Percentiles rank a stretch among this genome's conserved stretches.
These are phyloP conservation scores for Kregervanrija fluxuum DNA, from an alignment of 805 yeast genomes.

Conservation along the genomic window DNA sequence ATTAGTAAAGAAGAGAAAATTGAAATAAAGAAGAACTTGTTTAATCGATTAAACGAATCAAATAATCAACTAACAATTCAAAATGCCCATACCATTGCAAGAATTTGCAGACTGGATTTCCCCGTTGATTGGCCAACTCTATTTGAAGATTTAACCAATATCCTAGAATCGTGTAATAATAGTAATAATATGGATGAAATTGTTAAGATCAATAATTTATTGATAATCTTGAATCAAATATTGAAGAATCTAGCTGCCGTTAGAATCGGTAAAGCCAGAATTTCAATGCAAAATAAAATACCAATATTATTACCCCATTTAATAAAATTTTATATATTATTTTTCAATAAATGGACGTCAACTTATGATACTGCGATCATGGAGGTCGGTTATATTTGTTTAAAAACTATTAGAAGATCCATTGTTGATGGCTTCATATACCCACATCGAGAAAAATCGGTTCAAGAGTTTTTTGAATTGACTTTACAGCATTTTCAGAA, in stretches of 20 bases:
- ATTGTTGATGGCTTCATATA: slow-evolving; percentile 70
- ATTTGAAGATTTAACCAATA: slow-evolving; percentile 53
- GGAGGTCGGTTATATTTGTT: slow-evolving; percentile 70
- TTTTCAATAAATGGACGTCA: slow-evolving; percentile 58
- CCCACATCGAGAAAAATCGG: slow-evolving; percentile 52
- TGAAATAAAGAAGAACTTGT: slow-evolving; percentile 51
- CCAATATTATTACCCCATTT: slow-evolving; percentile 56
- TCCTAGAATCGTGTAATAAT: slow-evolving; percentile 38
- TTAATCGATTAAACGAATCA: slow-evolving; percentile 53
- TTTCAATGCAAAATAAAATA: slow-evolving; percentile 67
- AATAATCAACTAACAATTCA: slow-evolving; percentile 73
- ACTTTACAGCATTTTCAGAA: slow-evolving; percentile 54
- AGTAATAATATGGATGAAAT: slow-evolving; percentile 25
- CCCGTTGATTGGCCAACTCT: slow-evolving; percentile 82
- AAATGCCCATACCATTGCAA: slow-evolving; percentile 75
- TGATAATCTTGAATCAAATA: slow-evolving; percentile 67
- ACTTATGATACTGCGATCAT: slow-evolving; percentile 42
- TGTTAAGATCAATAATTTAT: slow-evolving; percentile 51
- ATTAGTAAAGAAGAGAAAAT: slow-evolving; percentile 62
- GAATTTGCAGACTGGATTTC: slow-evolving; percentile 76
- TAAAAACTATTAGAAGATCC: slow-evolving; percentile 68
- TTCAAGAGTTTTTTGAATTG: slow-evolving; percentile 52
- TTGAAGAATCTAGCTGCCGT: slow-evolving; percentile 69
- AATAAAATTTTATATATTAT: slow-evolving; percentile 49
- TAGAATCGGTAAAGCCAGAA: slow-evolving; percentile 75